These are phyloP conservation scores for Penicillium bovifimosum DNA, from an alignment of 495 filamentous ascomycete species.

Conservation along the genomic window DNA sequence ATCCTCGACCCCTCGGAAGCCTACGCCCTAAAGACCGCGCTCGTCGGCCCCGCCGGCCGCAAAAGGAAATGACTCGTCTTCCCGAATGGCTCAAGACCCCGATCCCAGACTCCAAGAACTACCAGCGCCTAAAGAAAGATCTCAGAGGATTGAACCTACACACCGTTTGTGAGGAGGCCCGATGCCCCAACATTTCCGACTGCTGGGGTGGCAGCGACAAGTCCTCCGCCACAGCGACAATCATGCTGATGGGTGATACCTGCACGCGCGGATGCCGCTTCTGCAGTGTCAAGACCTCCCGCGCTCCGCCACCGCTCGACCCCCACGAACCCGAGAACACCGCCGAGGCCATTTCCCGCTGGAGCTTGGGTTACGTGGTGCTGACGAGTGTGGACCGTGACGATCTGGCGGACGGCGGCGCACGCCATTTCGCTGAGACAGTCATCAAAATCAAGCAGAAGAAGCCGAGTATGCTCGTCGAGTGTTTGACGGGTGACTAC, in stretches of 20 bases:
- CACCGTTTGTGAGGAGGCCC: constrained; percentile 95
- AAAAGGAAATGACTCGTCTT: constrained; percentile 85
- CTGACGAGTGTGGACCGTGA: constrained; percentile 91
- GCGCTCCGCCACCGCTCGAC: constrained; percentile 75
- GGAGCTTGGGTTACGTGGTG: constrained; percentile 95
- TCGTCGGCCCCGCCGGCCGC: constrained; percentile 70
- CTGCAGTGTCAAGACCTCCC: constrained; percentile 89
- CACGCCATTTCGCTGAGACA: constrained; percentile 88
- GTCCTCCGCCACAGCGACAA: constrained; percentile 87
- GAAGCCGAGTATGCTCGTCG: constrained; percentile 79
- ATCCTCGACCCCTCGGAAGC: constrained; percentile 56
- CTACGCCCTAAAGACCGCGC: constrained; percentile 62
- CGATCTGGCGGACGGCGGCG: constrained; percentile 83
- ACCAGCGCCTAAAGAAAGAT: constrained; percentile 89
- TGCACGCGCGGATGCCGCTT: constrained; percentile 96
- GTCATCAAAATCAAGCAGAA: constrained; percentile 92
- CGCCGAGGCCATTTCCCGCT: constrained; percentile 83
- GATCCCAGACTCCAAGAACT: constrained; percentile 79
- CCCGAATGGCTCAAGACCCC: constrained; percentile 96
- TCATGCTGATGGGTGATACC: constrained; percentile 99
- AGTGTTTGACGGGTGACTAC: constrained; percentile 91
- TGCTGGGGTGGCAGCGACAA: constrained; percentile 94
- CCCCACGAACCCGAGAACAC: constrained; percentile 96
- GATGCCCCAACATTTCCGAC: constrained; percentile 94
- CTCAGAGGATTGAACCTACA: constrained; percentile 83